Base-by-base conservation (phyloP, 2,329 filamentous ascomycete species). In the Chrysosphaeria jannelii region DNA sequence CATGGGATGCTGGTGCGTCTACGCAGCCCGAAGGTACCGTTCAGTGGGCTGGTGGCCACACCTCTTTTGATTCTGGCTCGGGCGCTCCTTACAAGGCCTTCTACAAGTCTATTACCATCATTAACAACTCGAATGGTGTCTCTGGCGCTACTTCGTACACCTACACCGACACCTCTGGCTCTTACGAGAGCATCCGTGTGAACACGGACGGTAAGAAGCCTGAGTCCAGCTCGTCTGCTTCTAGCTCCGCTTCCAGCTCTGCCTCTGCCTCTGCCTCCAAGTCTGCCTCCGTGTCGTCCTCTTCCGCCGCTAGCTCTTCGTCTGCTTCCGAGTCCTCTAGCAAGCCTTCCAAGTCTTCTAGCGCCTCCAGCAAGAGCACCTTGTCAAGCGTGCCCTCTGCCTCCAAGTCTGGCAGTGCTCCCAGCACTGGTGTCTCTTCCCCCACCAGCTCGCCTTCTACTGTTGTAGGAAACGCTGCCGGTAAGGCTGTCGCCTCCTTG, bases 41-140 rank as follows among this genome's bases (percentile, higher is more conserved):
- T 27, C 38, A 57, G 25, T 74, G 67, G 68, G 65, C 66, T 21
- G 65, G 66, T 22, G 67, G 68, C 27, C 29, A 37, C 24, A 42
- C 56, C 33, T 42, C 59, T 38, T 60, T 57, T 37, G 34, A 33
- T 32, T 32, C 55, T 33, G 53, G 40, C 28, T 32, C 56, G 34
- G 53, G 41, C 28, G 22, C 27, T 6, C 57, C 57, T 28, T 59
- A 56, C 45, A 36, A 41, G 25, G 57, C 46, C 35, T 52, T 53
- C 47, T 62, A 62, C 53, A 47, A 58, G 47, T 49, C 43, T 36
- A 39, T 62, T 33, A 49, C 40, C 31, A 51, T 63, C 30, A 37
- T 42, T 33, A 56, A 63, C 44, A 57, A 53, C 42, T 46, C 46
- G 36, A 55, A 56, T 38, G 50, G 50, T 30, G 43, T 43, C 24